phyloP scores from a whole-genome alignment of 768 basidiomycete species.

The Rhizopogon vesiculosus region DNA sequence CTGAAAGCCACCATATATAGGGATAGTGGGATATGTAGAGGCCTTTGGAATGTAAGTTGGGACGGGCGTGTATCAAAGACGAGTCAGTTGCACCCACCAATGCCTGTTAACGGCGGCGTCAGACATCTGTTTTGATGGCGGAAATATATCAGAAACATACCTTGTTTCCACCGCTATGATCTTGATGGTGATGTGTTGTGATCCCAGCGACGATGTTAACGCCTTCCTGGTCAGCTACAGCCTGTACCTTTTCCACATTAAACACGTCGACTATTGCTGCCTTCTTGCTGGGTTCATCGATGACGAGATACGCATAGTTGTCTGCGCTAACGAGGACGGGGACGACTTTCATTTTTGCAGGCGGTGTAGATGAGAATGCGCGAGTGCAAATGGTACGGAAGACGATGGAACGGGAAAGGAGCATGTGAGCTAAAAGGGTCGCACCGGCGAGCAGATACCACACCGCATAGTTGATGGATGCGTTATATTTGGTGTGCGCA shows the following conservation, averaged over 20 bases:
- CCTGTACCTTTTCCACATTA: conserved; percentile 65
- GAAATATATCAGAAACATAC: conserved; percentile 31
- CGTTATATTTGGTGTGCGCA: neutral
- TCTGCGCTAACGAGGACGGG: conserved; percentile 77
- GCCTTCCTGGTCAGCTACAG: conserved; percentile 54
- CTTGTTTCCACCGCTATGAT: conserved; percentile 87
- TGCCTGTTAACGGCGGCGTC: conserved; percentile 9
- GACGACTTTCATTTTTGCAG: conserved; percentile 59
- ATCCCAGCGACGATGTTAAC: conserved; percentile 69
- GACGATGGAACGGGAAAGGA: conserved; percentile 1
- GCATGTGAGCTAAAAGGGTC: neutral
- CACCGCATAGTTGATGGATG: conserved; percentile 8
- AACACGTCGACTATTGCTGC: conserved; percentile 82
- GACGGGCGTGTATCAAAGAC: conserved; percentile 5
- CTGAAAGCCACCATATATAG: conserved; percentile 78
- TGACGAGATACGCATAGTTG: conserved; percentile 82
- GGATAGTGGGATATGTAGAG: conserved; percentile 37
- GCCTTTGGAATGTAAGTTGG: conserved; percentile 33
- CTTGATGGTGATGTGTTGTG: conserved; percentile 91
- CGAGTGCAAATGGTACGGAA: conserved; percentile 5
- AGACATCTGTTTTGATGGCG: neutral
- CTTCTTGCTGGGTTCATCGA: conserved; percentile 60
- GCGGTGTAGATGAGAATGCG: conserved; percentile 12
- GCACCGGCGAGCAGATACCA: neutral
- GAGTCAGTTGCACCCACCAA: conserved; percentile 21